phyloP scores from a whole-genome alignment of 1,284 basidiomycete genomes.

The Vanrija sp. region DNA sequence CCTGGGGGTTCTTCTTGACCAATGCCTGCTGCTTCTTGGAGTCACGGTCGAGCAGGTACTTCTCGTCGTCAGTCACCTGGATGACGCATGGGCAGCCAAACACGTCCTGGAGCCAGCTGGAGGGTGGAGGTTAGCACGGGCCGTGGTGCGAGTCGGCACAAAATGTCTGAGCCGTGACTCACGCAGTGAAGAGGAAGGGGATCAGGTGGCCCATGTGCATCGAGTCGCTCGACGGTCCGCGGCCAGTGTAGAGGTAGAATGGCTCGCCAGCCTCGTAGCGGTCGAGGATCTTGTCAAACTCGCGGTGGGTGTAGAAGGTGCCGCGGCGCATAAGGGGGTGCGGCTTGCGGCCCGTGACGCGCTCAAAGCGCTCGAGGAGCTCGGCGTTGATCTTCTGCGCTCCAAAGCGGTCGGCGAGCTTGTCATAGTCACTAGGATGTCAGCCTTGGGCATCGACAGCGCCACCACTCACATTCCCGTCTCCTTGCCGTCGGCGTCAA shows the following conservation, averaged over 20 bases:
- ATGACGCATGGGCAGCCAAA: constrained; percentile 92
- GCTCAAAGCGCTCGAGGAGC: constrained; percentile 84
- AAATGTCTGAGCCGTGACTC: constrained; percentile 35
- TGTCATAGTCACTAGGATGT: constrained; percentile 76
- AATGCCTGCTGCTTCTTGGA: constrained; percentile 47
- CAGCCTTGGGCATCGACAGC: neutral
- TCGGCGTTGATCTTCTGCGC: constrained; percentile 74
- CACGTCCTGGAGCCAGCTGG: constrained; percentile 92
- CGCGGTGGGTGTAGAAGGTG: constrained; percentile 97
- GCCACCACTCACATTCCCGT: constrained; percentile 60
- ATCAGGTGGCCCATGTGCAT: constrained; percentile 99
- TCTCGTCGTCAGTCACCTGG: constrained; percentile 98
- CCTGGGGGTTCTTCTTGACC: constrained; percentile 44
- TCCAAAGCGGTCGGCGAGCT: constrained; percentile 90
- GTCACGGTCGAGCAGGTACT: constrained; percentile 96
- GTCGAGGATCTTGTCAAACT: constrained; percentile 89
- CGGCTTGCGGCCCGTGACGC: constrained; percentile 82
- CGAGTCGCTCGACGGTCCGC: constrained; percentile 92
- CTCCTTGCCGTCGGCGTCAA: constrained; percentile 82
- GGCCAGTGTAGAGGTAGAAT: constrained; percentile 96
- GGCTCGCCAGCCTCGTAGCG: constrained; percentile 95
- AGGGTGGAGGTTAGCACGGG: neutral
- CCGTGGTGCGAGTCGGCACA: no score
- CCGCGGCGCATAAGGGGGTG: constrained; percentile 87
- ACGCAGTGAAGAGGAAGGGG: constrained; percentile 97